Evolutionary conservation across 495 filamentous ascomycete genomes (phyloP), one percentile per base, ranked within the genome.

Genomic region (Staphylotrichum tortipilum): DNA sequence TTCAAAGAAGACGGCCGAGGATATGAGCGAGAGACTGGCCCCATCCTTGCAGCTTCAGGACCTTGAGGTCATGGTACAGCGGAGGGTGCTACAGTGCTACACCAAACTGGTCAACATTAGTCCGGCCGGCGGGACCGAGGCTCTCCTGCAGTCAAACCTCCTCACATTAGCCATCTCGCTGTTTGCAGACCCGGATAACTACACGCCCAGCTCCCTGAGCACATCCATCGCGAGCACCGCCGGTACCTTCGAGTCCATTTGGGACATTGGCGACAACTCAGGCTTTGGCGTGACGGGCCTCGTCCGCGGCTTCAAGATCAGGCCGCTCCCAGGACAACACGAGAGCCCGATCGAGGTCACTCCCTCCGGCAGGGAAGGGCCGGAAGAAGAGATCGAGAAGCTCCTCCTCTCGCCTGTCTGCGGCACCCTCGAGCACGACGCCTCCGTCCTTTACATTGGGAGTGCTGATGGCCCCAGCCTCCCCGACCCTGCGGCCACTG

Each of bases 21-120:
- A 99, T 61, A 79, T 89, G 28, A 78, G 82, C 11, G 85, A 92
- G 58, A 79, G 87, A 45, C 76, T 95, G n/a, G 84, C 82, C 8
- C 88, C 89, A 15, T 84, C 89, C 7, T 69, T 99, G 36, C 89
- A 95, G 58, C 68, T 97, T n/a, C 81, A 88, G 47, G 94, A 99
- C 58, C 78, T 91, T 52, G 87, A 88, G 39, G 81, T 88, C 31
- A 95, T 97, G 94, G 88, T 94, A 8, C 84, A 90, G 35, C 77
- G 92, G 38, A 81, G 92, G 56, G 89, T 99, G 5, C 73, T 97
- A 11, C 91, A 99, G 68, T 96, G 89, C 59, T 97, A 95, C 60
- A 83, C 82, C 3, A 94, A 89, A 65, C 74, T 99, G 24, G 82
- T 99, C 8, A 88, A 85, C 59, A 79, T 89, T 30, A 92, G 88